Evolutionary conservation across 23 red algal genomes (phyloP), one percentile per base, ranked within the genome.

Genomic region (Gracilariopsis chorda): DNA sequence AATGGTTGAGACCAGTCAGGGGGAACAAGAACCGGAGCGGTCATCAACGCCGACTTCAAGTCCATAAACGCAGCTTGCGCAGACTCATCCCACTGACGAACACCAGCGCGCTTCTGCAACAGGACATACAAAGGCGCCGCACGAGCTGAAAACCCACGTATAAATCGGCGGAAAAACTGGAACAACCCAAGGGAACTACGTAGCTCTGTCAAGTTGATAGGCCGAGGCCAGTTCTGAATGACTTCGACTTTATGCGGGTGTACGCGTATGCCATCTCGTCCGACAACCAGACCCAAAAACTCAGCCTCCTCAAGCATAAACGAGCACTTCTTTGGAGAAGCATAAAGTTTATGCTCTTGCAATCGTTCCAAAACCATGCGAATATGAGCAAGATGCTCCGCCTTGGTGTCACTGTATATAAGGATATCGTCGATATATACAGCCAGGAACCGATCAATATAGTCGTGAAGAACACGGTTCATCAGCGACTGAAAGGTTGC

Each of bases 381-480:
- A 12, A 82, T 0, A 63, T 82, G 45, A 25, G 7, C 21, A 20
- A 37, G 21, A 63, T 82, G 0, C 17, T 59, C 0, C 23, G 20
- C 1, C 49, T 63, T 0, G 23, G 19, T 37, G 13, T 82, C 60
- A 41, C 78, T 82, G 78, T 59, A 82, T 30, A 82, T 82, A 9
- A 82, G 46, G 3, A 82, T 12, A 60, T 82, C 78, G 0, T 82
- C 51, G 12, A 82, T 48, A 63, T 82, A 82, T 12, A 61, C 51
- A 33, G 60, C 49, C 52, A 82, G 33, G 41, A 82, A 82, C 0
- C 21, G 24, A 32, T 73, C 67, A n/a, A 73, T 36, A 46, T 33
- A 73, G 41, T 73, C 67, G 41, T 73, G 27, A 46, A 73, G 37
- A 4, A 73, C 20, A 4, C 19, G 6, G 20, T 73, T 73, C 67